These are phyloP conservation scores for Gossypium raimondii DNA, from an alignment of 345 rosid genomes.

Conservation along the genomic window DNA sequence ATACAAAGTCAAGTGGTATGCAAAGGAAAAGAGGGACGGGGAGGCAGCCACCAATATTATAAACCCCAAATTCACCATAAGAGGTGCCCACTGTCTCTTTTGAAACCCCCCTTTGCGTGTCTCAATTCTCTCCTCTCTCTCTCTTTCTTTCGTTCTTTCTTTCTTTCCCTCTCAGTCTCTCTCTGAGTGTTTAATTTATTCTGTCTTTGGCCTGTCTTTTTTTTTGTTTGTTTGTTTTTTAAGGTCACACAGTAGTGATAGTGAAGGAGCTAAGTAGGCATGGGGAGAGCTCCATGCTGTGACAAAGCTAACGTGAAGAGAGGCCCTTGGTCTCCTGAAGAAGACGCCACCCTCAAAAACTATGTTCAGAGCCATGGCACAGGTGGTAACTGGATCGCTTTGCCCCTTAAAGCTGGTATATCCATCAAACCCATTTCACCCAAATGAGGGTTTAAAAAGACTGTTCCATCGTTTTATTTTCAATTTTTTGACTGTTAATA, in stretches of 20 bases:
- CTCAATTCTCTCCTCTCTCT: constrained; percentile 11
- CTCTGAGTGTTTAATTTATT: neutral
- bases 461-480: constrained; percentile 2
- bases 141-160: neutral
- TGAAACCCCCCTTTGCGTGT: constrained; percentile 16
- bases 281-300: constrained; percentile 73
- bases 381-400: constrained; percentile 53
- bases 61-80: constrained; percentile 4
- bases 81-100: constrained; percentile 12
- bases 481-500: neutral
- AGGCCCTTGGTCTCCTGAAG: constrained; percentile 75
- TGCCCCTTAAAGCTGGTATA: constrained; percentile 58
- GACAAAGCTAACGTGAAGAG: constrained; percentile 57
- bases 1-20: constrained; percentile 7
- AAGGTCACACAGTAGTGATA: neutral
- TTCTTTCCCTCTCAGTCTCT: neutral
- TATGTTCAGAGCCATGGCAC: constrained; percentile 43
- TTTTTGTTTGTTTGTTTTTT: neutral
- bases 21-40: neutral
- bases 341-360: constrained; percentile 48
- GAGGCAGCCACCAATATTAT: constrained; percentile 17
- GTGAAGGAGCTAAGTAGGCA: neutral
- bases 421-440: neutral
- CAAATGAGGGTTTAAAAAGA: neutral
- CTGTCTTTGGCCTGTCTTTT: neutral